Conservation (phyloP, 2,329 filamentous ascomycete genomes). For the Aspergillus sp. region DNA sequence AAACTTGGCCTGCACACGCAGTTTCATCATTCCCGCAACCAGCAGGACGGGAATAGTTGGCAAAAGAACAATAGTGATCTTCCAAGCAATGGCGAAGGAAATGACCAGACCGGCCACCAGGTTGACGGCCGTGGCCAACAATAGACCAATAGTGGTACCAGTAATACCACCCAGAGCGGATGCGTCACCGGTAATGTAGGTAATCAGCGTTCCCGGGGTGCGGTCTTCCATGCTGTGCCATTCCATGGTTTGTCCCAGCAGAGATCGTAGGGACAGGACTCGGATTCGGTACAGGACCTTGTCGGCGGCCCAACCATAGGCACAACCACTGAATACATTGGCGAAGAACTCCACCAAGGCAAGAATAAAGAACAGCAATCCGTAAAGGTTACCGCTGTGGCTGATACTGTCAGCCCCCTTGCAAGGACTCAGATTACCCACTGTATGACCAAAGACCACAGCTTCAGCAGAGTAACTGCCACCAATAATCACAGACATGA, state of each 20-base stretch:
- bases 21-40: conserved; percentile 63
- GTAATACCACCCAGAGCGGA: conserved; percentile 63
- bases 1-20: conserved; percentile 54
- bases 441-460: conserved; percentile 56
- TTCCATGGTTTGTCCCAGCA: conserved; percentile 60
- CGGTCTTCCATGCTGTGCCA: conserved; percentile 65
- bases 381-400: conserved; percentile 48
- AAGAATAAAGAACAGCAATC: conserved; percentile 55
- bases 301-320: conserved; percentile 57
- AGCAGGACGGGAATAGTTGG: conserved; percentile 65
- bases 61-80: conserved; percentile 67
- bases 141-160: conserved; percentile 64
- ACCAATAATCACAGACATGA: conserved; percentile 51
- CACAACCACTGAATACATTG: conserved; percentile 55
- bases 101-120: conserved; percentile 63
- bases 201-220: conserved; percentile 57
- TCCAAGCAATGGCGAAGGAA: conserved; percentile 68
- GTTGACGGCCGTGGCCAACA: conserved; percentile 65
- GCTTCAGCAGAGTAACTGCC: conserved; percentile 53
- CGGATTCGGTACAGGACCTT: conserved; percentile 59
- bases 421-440: conserved; percentile 54
- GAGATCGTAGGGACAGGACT: conserved; percentile 57
- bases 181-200: conserved; percentile 65
- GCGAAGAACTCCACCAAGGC: conserved; percentile 54
- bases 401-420: conserved; percentile 44